Conservation (phyloP, 495 filamentous ascomycete genomes). For the Aspergillus leporis region DNA sequence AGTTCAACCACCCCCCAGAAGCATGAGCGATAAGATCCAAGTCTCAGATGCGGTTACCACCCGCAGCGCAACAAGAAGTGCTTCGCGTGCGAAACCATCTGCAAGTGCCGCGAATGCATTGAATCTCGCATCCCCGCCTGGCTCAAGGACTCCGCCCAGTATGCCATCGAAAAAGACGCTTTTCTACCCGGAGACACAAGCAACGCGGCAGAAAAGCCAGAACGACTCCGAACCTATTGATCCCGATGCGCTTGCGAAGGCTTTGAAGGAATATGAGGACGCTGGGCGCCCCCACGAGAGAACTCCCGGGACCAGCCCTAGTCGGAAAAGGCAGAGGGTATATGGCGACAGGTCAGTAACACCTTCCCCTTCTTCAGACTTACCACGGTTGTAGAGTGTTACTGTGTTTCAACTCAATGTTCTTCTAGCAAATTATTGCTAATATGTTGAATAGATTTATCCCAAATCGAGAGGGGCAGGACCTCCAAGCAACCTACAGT, state of each 20-base stretch:
- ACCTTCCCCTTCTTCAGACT: neutral
- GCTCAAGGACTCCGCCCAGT: constrained; percentile 47
- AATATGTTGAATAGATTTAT: constrained; percentile 69
- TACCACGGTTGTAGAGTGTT: neutral
- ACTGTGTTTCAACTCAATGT: neutral
- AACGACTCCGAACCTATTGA: constrained; percentile 59
- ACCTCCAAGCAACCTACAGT: constrained; percentile 87
- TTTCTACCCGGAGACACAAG: constrained; percentile 37
- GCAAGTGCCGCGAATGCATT: constrained; percentile 24
- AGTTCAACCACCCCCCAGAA: constrained; percentile 4
- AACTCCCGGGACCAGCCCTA: constrained; percentile 75
- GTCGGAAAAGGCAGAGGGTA: constrained; percentile 81
- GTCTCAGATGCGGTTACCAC: constrained; percentile 15
- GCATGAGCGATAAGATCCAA: constrained; percentile 27
- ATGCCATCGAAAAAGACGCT: constrained; percentile 43
- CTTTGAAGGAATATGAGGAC: constrained; percentile 63
- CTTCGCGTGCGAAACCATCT: constrained; percentile 19
- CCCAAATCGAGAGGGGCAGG: constrained; percentile 89
- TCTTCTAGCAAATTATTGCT: constrained; percentile 9
- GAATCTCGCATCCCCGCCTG: constrained; percentile 42
- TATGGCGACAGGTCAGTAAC: constrained; percentile 73
- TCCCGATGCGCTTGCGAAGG: constrained; percentile 60
- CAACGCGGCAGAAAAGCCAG: constrained; percentile 26
- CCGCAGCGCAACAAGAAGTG: constrained; percentile 17
- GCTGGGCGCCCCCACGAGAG: constrained; percentile 62